Conservation (phyloP, 805 yeast genomes). For the Monosporozyma yasuniensis region DNA sequence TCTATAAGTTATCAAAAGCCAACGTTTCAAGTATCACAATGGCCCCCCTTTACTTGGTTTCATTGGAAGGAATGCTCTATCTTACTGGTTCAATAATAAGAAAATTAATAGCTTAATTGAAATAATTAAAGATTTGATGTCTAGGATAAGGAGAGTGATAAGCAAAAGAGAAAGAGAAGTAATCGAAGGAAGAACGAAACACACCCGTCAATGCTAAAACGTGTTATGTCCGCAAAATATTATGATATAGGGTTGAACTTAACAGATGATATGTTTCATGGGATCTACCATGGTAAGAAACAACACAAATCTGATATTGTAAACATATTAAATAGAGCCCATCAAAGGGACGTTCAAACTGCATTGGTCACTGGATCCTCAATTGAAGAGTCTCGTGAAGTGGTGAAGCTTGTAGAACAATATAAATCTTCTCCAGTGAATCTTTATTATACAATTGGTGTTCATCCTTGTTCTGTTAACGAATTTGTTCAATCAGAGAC, state of each 20-base stretch:
- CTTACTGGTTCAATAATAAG: neutral
- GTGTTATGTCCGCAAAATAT: constrained; percentile 9
- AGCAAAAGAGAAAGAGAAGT: neutral
- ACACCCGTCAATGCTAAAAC: neutral
- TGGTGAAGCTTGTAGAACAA: constrained; percentile 45
- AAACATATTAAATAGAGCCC: constrained; percentile 59
- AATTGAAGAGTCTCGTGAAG: constrained; percentile 53
- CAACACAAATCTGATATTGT: constrained; percentile 61
- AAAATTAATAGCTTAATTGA: neutral
- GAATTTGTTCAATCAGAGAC: constrained; percentile 35
- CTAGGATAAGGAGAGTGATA: constrained; percentile 6
- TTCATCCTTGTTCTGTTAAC: constrained; percentile 84
- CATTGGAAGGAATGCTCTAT: too few species aligned
- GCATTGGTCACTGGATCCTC: constrained; percentile 82
- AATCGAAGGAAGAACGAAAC: neutral
- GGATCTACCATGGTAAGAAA: constrained; percentile 61
- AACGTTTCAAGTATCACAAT: too few species aligned
- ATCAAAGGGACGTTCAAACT: constrained; percentile 50
- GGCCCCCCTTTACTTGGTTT: too few species aligned
- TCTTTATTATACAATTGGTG: constrained; percentile 73
- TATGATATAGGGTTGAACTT: constrained; percentile 62
- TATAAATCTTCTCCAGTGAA: constrained; percentile 20
- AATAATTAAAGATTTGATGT: neutral
- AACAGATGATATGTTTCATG: constrained; percentile 83
- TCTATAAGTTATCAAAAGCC: too few species aligned